Conservation (phyloP, 495 filamentous ascomycete species). For the Xylaria sp. region DNA sequence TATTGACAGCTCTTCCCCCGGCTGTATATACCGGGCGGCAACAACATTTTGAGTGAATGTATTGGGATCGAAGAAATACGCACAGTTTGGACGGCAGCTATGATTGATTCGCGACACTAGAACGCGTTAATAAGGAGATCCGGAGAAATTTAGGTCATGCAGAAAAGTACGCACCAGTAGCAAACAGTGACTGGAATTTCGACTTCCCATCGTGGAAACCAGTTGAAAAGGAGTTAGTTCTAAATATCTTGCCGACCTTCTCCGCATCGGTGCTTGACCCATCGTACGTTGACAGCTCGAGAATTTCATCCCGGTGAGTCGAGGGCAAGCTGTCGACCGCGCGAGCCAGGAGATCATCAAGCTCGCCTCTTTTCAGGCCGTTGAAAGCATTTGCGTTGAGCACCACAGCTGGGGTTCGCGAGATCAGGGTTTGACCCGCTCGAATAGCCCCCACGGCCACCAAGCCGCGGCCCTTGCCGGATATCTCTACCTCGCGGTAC, state of each 20-base stretch:
- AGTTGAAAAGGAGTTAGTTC: conserved; percentile 43
- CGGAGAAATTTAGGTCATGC: neutral
- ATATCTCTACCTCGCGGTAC: conserved; percentile 37
- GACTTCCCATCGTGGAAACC: conserved; percentile 33
- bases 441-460: conserved; percentile 39
- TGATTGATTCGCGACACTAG: conserved; percentile 50
- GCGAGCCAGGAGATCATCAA: conserved; percentile 37
- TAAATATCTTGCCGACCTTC: conserved; percentile 41
- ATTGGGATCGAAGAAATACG: conserved; percentile 45
- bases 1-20: neutral
- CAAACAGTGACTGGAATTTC: conserved; percentile 40
- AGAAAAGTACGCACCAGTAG: neutral
- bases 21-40: conserved; percentile 35
- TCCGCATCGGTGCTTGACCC: conserved; percentile 24
- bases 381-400: conserved; percentile 42
- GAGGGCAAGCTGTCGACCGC: conserved; percentile 38
- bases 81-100: conserved; percentile 53
- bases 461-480: conserved; percentile 43
- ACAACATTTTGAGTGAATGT: conserved; percentile 46
- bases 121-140: neutral
- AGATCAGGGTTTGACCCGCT: conserved; percentile 41
- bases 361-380: conserved; percentile 27
- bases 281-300: conserved; percentile 38
- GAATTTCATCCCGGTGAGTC: conserved; percentile 30
- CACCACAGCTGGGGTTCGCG: conserved; percentile 41